Base-by-base conservation (phyloP, 2,329 filamentous ascomycete species). In the Calonectria pteridis region DNA sequence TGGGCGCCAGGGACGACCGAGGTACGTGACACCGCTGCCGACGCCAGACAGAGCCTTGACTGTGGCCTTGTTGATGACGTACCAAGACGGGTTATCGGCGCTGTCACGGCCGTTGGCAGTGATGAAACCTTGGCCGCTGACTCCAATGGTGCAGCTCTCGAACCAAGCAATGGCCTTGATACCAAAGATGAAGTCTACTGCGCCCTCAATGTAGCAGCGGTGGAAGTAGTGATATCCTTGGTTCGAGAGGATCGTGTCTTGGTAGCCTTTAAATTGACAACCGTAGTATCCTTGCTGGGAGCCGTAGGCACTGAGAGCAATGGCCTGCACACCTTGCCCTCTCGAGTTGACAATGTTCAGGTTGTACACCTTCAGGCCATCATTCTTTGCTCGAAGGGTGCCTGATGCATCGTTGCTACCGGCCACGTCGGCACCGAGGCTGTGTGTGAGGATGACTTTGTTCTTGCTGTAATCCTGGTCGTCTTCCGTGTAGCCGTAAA, bases 301-400 rank as follows among this genome's bases (percentile, higher is more conserved):
- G 1, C 85, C 86, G 28, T 84, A 85, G 7, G 88, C 80, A 10
- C 77, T 77, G 33, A 79, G 37, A 3, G 87, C 87, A 31, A 88
- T 83, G 14, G 87, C 87, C 77, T 88, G 87, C 11, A 81, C 82
- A 2, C 86, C 86, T 69, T 84, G 75, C n/a, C 87, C 87, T 69
- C 85, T 86, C 0, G 82, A 83, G 77, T 89, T 89, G 31, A 83
- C 80, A 6, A 89, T 81, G 69, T 88, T 91, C 81, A 93, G 83
- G 77, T 93, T 93, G 85, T 93, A 93, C 20, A 92, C 82, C 75
- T 88, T 89, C 73, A 92, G 86, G 75, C 89, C 87, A 10, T 82
- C 79, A 0, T 88, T 86, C 77, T 84, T 83, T 23, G 86, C 84
- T 10, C 85, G 81, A 28, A 88, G 81, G 0, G 86, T 88, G 6